A percentile compares a stretch with the other conserved stretches of the same genome.
Conservation (phyloP, 75 land plant genomes). For the Isoetes taiwanensis region DNA sequence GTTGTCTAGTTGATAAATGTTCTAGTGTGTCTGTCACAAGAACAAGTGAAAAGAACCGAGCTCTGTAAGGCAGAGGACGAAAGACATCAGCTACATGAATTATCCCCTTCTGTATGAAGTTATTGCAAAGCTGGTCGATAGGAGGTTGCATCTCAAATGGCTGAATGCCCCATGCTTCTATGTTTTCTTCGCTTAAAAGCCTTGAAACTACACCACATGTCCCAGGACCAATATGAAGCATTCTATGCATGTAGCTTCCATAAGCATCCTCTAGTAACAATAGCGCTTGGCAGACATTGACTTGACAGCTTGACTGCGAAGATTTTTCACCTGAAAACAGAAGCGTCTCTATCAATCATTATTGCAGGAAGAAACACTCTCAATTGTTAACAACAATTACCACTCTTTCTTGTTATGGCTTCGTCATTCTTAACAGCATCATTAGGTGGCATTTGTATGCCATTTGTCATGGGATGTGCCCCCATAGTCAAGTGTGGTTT, state of each 20-base stretch:
- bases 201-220: constrained; percentile 53
- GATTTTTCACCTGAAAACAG: no score
- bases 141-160: constrained; percentile 49
- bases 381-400: no score
- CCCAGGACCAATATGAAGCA: constrained; percentile 62
- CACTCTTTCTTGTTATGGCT: no score
- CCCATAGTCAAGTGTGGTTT: no score
- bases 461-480: no score
- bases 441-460: no score
- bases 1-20: constrained; percentile 46
- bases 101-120: constrained; percentile 49
- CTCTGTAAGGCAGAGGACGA: constrained; percentile 46
- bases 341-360: no score
- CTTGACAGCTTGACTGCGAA: constrained; percentile 33
- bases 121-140: constrained; percentile 42
- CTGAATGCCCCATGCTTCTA: constrained; percentile 72
- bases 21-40: constrained; percentile 54
- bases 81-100: constrained; percentile 59
- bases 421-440: no score
- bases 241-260: constrained; percentile 48
- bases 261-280: constrained; percentile 48
- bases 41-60: constrained; percentile 59
- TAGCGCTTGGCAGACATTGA: constrained; percentile 33
- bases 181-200: constrained; percentile 47
- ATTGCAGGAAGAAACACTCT: no score